Base-by-base conservation (phyloP, 768 basidiomycete genomes). In the Cantharellus anzutake region DNA sequence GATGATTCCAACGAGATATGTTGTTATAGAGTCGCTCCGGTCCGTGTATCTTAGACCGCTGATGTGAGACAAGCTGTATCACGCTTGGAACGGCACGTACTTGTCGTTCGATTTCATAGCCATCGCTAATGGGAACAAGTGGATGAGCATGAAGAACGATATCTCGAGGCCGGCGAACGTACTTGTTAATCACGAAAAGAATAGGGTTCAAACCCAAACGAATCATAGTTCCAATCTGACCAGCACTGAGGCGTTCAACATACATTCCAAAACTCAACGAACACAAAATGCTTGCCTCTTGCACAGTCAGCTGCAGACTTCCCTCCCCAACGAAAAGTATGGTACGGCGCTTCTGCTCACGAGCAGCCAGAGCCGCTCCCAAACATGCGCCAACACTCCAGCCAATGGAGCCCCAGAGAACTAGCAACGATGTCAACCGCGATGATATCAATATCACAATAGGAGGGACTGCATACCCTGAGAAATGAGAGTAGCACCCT, bases 341-440 rank as follows among this genome's bases (percentile, higher is more conserved):
- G 1, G 84, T 82, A 44, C 93, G 74, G 3, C 80, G 75, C 3
- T 73, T 71, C 5, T 72, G 65, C 55, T 92, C 86, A 44, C 75
- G 73, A 2, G 83, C 90, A 2, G 86, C 93, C 40, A 93, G 73
- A 2, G 87, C 84, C 3, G 83, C 84, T 40, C 91, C 90, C 0
- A 92, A 76, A 16, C 79, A 76, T 51, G 72, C 68, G 73, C 88
- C 87, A 44, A 85, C 80, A 16, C 84, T 80, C 83, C 84, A 96
- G 0, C 93, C 93, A 64, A 97, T 96, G 61, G 83, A 84, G 56
- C 93, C 92, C 83, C 86, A 96, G 3, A 96, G 71, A 57, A 94
- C 80, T 64, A 70, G 67, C n/a, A 63, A 60, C n/a, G 68, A 11
- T 2, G 57, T 63, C 29, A 58, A 60, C 0, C 29, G 11, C 44